phyloP scores from a whole-genome alignment of 176 grass and related monocot species.

The Oryza glaberrima region DNA sequence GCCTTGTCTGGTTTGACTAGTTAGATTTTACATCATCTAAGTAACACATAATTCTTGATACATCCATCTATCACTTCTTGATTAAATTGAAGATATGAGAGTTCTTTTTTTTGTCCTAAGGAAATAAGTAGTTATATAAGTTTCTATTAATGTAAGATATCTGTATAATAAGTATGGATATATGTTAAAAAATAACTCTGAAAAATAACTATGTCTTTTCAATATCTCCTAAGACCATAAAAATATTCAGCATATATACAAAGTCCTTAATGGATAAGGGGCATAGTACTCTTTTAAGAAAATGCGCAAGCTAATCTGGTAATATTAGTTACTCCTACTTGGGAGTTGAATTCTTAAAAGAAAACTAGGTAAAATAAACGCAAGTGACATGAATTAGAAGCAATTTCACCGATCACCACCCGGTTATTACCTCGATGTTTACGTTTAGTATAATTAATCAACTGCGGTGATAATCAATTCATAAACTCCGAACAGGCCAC shows the following conservation, averaged over 20 bases:
- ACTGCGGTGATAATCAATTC: not conserved
- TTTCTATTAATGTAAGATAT: not conserved
- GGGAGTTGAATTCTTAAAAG: not conserved
- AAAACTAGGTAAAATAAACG: not conserved
- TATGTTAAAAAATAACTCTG: not conserved
- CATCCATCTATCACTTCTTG: not conserved
- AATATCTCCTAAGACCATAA: not conserved
- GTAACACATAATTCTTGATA: not conserved
- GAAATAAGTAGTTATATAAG: not conserved
- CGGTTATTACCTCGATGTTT: not conserved
- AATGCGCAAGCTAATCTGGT: not conserved
- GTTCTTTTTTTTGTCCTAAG: not conserved
- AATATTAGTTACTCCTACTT: not conserved
- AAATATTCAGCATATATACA: not conserved
- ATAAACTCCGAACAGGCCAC: constrained; percentile 36
- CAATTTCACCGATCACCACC: not conserved
- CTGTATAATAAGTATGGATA: too few relatives aligned
- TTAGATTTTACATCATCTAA: not conserved
- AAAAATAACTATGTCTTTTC: not conserved
- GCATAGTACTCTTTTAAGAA: not conserved
- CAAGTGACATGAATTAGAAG: not conserved
- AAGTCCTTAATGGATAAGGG: not conserved
- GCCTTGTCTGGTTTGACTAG: not conserved
- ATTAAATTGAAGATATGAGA: not conserved
- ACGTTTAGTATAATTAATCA: not conserved